Base-by-base conservation (phyloP, 225 moss, liverwort and hornwort genomes). In the Thuidium tamariscinum region DNA sequence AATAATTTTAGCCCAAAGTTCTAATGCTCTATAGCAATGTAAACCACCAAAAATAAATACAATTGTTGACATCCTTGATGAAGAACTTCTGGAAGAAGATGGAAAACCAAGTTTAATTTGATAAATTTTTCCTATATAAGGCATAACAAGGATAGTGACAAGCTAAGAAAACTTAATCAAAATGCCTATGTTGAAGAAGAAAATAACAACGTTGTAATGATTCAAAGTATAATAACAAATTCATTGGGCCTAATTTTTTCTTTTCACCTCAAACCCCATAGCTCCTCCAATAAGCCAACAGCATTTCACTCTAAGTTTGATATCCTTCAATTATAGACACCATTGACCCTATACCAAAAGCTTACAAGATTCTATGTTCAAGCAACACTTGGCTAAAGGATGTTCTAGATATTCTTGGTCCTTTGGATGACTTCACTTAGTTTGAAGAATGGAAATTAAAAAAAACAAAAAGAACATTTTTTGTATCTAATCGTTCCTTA, bases 221-320 rank as follows among this genome's bases (percentile, higher is more conserved):
- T 67, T 37, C 1, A 22, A 4, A 67, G 12, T 37, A 0, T 3
- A 2, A 67, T 66, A 67, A 3, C 0, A 0, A 0, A 12, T 37
- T 3, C 9, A 37, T 67, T 6, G 22, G 4, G 67, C 12, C 37
- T 7, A 12, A 22, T 66, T 37, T 67, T 67, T 37, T 67, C 36
- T 37, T 37, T 11, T 12, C 20, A 37, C 22, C 4, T n/a, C 67
- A 8, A 64, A 36, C 1, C 3, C 36, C 11, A 21, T 2, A 1
- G 11, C 36, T 66, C 3, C 1, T 11, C 0, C 0, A 1, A 36
- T 3, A 6, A 65, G 19, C 3, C 21, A 0, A 21, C 11, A 66
- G 36, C 11, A 66, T 20, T 36, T 66, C 11, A 20, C 6, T n/a
- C n/a, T n/a, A n/a, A n/a, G n/a, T n/a, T n/a, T n/a, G n/a, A n/a